Percentiles rank a stretch among this genome's conserved stretches.
Conservation (phyloP, 2,329 filamentous ascomycete genomes). For the Knufia fluminis region DNA sequence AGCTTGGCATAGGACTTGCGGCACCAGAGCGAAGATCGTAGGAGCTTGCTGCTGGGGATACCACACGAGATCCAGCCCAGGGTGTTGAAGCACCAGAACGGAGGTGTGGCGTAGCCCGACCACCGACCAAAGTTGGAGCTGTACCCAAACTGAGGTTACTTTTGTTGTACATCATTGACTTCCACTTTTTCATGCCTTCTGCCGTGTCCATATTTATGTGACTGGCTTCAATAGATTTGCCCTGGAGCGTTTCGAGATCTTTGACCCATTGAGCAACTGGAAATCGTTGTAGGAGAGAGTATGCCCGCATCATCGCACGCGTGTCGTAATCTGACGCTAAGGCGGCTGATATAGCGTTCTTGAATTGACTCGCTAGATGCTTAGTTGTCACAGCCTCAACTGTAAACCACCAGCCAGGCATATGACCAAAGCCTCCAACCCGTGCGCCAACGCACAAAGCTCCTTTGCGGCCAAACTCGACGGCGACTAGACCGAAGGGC, state of each 20-base stretch:
- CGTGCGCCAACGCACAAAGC: constrained; percentile 57
- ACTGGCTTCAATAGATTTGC: constrained; percentile 41
- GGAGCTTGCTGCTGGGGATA: too few species aligned
- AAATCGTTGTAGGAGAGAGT: constrained; percentile 56
- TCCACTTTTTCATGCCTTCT: constrained; percentile 40
- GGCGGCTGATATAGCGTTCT: constrained; percentile 51
- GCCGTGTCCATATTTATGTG: background rate
- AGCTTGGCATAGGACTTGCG: too few species aligned
- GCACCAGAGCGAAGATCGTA: too few species aligned
- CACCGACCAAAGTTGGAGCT: too few species aligned
- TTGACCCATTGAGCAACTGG: constrained; percentile 61
- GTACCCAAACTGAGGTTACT: background rate
- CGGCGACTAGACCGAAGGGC: constrained; percentile 59
- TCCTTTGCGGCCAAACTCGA: constrained; percentile 60
- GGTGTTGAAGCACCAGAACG: too few species aligned
- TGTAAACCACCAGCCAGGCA: constrained; percentile 64
- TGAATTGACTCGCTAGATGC: constrained; percentile 57
- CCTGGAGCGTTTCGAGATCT: constrained; percentile 55
- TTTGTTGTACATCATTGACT: constrained; percentile 21
- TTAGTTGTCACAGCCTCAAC: constrained; percentile 55
- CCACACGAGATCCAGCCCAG: too few species aligned
- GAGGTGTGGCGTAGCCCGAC: too few species aligned
- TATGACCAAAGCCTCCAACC: constrained; percentile 59
- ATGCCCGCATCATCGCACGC: constrained; percentile 54
- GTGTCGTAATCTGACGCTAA: constrained; percentile 48